A percentile compares a stretch with the other conserved stretches of the same genome.
Conservation (phyloP, 768 basidiomycete genomes). For the Podaxis rugospora region DNA sequence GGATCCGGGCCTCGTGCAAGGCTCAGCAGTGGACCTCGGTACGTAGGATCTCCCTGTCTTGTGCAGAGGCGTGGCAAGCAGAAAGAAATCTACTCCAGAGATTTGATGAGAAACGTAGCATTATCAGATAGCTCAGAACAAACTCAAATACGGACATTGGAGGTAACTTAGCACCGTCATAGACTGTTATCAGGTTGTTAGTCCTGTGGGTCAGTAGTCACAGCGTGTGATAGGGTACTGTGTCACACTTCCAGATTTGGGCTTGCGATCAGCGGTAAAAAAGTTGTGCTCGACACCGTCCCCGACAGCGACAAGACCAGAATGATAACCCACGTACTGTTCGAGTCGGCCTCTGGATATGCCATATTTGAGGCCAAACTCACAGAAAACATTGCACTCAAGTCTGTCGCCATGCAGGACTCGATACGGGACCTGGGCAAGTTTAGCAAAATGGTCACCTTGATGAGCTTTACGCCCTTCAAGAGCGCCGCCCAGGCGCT, state of each 20-base stretch:
- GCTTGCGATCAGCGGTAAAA: constrained; percentile 2
- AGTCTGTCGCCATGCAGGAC: constrained; percentile 74
- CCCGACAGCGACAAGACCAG: background rate
- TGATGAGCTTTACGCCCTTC: constrained; percentile 91
- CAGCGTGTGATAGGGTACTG: background rate
- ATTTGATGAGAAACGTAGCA: too few species aligned
- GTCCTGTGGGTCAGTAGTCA: background rate
- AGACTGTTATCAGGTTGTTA: too few species aligned
- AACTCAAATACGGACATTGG: too few species aligned
- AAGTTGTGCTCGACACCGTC: background rate
- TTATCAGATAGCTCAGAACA: too few species aligned
- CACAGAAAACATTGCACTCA: constrained; percentile 81
- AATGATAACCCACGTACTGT: constrained; percentile 85
- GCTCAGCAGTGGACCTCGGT: too few species aligned
- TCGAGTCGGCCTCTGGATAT: constrained; percentile 93
- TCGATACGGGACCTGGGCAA: constrained; percentile 83
- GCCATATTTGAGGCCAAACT: constrained; percentile 87
- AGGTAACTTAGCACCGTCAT: too few species aligned
- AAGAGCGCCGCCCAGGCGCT: constrained; percentile 90
- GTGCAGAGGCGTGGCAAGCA: too few species aligned
- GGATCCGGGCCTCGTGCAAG: too few species aligned
- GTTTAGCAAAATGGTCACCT: constrained; percentile 88
- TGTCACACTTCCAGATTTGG: background rate
- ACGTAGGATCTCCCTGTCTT: too few species aligned
- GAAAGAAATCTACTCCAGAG: too few species aligned